A percentile compares a stretch with the other conserved stretches of the same genome.
Conservation (phyloP, 371 early-diverging fungal species). For the Fennellomyces sp. region DNA sequence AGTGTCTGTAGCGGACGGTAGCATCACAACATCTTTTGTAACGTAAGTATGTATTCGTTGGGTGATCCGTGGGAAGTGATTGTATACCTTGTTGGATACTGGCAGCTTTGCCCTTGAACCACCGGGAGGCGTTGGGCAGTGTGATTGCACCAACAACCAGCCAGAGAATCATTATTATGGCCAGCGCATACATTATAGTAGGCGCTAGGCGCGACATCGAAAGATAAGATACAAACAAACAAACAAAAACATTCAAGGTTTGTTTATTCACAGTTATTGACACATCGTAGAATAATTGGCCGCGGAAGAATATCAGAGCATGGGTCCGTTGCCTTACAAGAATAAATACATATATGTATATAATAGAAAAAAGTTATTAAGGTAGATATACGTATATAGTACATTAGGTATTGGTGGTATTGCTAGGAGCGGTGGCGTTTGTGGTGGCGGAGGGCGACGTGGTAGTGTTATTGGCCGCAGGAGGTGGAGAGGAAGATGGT, state of each 20-base stretch:
- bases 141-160: conserved; percentile 24
- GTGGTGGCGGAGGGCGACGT: background rate
- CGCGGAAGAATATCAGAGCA: background rate
- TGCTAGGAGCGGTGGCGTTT: no score
- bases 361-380: background rate
- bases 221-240: background rate
- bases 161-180: conserved; percentile 20
- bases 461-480: background rate
- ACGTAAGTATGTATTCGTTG: background rate
- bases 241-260: background rate
- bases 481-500: background rate
- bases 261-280: background rate
- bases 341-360: background rate
- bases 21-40: conserved; percentile 15
- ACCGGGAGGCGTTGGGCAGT: conserved; percentile 20
- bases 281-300: background rate
- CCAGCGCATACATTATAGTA: conserved; percentile 16
- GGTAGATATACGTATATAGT: no score
- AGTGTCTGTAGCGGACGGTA: background rate
- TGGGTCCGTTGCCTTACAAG: background rate
- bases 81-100: conserved; percentile 21
- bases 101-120: conserved; percentile 18
- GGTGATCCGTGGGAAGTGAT: background rate
- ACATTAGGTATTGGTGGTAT: no score
- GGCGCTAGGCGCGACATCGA: conserved; percentile 18